Evolutionary conservation across 1,284 basidiomycete genomes (phyloP).

Genomic region (Leccinum subspadiceum): DNA sequence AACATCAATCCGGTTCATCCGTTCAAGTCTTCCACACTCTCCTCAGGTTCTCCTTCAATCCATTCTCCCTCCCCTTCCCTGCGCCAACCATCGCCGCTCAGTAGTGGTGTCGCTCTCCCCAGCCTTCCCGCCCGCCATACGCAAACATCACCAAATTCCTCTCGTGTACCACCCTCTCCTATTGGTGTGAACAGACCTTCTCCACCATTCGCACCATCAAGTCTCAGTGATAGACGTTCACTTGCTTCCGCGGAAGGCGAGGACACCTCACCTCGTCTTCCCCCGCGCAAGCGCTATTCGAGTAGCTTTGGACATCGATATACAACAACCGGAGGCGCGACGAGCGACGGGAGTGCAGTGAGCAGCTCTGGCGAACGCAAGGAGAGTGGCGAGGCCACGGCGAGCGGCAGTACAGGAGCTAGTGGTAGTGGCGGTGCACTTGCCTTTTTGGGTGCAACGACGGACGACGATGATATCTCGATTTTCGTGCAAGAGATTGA

Average conservation of each 20-base stretch:
- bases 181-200: constrained; percentile 41
- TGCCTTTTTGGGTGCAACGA: constrained; percentile 46
- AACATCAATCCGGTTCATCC: constrained; percentile 54
- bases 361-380: constrained; percentile 29
- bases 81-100: constrained; percentile 43
- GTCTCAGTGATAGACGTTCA: constrained; percentile 43
- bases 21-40: constrained; percentile 70
- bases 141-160: constrained; percentile 40
- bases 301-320: constrained; percentile 74
- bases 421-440: constrained; percentile 16
- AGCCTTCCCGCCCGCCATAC: constrained; percentile 36
- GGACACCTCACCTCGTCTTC: constrained; percentile 28
- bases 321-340: constrained; percentile 40
- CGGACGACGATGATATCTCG: constrained; percentile 74
- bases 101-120: constrained; percentile 26
- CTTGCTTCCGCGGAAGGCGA: constrained; percentile 36
- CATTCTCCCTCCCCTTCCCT: constrained; percentile 49
- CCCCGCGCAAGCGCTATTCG: constrained; percentile 56
- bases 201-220: constrained; percentile 47
- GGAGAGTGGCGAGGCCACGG: constrained; percentile 16
- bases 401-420: constrained; percentile 8
- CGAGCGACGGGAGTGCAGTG: constrained; percentile 39
- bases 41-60: constrained; percentile 50
- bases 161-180: constrained; percentile 46
- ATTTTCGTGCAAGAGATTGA: constrained; percentile 75